Percentiles rank a stretch among this genome's conserved stretches.
These are phyloP conservation scores for Aspergillus sp. DNA, from an alignment of 2,329 filamentous ascomycete genomes.

Conservation along the genomic window DNA sequence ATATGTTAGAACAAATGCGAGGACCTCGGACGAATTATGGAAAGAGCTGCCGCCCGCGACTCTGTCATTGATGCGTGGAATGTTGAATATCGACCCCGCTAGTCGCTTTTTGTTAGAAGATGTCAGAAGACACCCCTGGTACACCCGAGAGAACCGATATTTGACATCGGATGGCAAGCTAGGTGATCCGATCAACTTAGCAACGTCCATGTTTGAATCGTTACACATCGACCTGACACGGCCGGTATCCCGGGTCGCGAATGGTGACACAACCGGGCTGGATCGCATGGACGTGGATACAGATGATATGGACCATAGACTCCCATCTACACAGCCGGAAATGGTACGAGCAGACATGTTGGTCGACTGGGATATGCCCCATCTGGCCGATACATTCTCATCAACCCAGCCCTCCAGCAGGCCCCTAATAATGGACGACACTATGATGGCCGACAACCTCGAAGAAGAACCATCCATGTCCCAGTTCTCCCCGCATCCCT, in stretches of 20 bases:
- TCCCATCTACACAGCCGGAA: constrained; percentile 83
- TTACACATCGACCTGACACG: constrained; percentile 81
- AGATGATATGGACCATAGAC: constrained; percentile 39
- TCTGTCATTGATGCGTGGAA: constrained; percentile 77
- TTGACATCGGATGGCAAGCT: constrained; percentile 67
- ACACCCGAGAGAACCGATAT: constrained; percentile 72
- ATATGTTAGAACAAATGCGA: constrained; percentile 72
- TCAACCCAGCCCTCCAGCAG: constrained; percentile 42
- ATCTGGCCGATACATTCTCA: constrained; percentile 40
- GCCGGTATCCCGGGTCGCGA: constrained; percentile 46
- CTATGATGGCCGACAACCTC: constrained; percentile 54
- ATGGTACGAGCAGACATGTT: constrained; percentile 64
- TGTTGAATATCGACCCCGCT: constrained; percentile 74
- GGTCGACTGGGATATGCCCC: constrained; percentile 84
- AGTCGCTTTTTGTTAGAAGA: constrained; percentile 79
- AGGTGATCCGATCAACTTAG: constrained; percentile 71
- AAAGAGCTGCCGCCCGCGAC: constrained; percentile 64
- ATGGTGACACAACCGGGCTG: constrained; percentile 28
- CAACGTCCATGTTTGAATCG: constrained; percentile 90
- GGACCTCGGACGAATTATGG: constrained; percentile 82
- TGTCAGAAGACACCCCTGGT: constrained; percentile 91
- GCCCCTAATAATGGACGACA: constrained; percentile 15
- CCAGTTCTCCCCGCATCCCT: constrained; percentile 75
- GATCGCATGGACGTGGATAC: constrained; percentile 67
- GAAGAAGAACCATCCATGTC: constrained; percentile 76